Conservation (phyloP, 2,329 filamentous ascomycete species). For the Stachybotrys chlorohalonatus region DNA sequence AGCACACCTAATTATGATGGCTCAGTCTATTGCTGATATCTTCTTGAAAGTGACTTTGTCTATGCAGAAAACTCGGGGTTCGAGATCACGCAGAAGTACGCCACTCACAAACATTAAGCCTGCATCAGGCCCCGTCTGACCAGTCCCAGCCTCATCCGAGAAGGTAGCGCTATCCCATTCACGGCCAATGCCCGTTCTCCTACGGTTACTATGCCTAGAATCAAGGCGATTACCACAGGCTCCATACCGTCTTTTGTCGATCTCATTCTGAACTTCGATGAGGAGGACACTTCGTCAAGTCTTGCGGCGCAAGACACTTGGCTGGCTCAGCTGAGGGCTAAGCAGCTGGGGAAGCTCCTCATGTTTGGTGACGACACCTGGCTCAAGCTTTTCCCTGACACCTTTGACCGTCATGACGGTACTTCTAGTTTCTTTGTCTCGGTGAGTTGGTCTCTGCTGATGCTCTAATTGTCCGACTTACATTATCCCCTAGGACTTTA, state of each 20-base stretch:
- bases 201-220: slow-evolving; percentile 94
- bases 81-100: slow-evolving; percentile 75
- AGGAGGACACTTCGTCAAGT: slow-evolving; percentile 84
- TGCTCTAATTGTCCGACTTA: not conserved
- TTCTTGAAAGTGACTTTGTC: slow-evolving; percentile 70
- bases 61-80: slow-evolving; percentile 76
- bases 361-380: slow-evolving; percentile 99
- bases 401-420: slow-evolving; percentile 80
- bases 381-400: slow-evolving; percentile 89
- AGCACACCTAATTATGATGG: slow-evolving; percentile 2
- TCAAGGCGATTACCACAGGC: slow-evolving; percentile 95
- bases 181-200: slow-evolving; percentile 94
- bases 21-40: not conserved
- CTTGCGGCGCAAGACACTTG: slow-evolving; percentile 88
- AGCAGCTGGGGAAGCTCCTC: slow-evolving; percentile 62
- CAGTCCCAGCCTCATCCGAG: slow-evolving; percentile 61
- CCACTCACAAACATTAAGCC: not conserved
- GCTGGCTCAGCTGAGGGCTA: slow-evolving; percentile 83
- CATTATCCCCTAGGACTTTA: slow-evolving; percentile 63
- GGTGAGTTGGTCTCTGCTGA: slow-evolving; percentile 43
- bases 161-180: slow-evolving; percentile 80
- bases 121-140: not conserved
- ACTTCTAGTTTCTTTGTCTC: slow-evolving; percentile 98
- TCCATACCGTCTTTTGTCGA: slow-evolving; percentile 98
- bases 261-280: slow-evolving; percentile 91